These are phyloP conservation scores for Aspergillus diversus DNA, from an alignment of 495 filamentous ascomycete genomes.

Conservation along the genomic window DNA sequence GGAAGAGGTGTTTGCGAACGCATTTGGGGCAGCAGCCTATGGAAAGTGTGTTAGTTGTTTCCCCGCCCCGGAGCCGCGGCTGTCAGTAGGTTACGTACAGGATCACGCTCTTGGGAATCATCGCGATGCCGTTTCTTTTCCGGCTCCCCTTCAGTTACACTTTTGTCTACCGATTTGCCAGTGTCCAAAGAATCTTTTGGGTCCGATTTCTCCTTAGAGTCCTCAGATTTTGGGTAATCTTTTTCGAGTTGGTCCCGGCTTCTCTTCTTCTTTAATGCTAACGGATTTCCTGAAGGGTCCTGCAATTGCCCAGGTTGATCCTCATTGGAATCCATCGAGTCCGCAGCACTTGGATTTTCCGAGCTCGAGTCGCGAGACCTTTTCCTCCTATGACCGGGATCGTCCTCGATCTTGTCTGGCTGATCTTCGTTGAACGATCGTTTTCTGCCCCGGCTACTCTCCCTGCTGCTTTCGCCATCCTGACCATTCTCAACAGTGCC, in stretches of 20 bases:
- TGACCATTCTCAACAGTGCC: conserved; percentile 2
- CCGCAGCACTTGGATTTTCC: conserved; percentile 19
- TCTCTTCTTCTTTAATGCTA: conserved; percentile 54
- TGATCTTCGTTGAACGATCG: conserved; percentile 59
- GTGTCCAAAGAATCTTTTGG: conserved; percentile 28
- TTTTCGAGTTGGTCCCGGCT: conserved; percentile 56
- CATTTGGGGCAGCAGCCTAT: conserved; percentile 49
- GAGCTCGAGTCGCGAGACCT: conserved; percentile 48
- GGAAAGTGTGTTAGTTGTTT: conserved; percentile 3
- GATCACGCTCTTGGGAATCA: conserved; percentile 42
- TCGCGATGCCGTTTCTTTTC: conserved; percentile 54
- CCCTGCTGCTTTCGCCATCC: conserved; percentile 24
- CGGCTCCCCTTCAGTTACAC: conserved; percentile 36
- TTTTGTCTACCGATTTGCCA: conserved; percentile 20
- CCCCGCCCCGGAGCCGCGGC: not conserved
- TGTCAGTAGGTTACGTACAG: conserved; percentile 21
- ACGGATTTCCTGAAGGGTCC: conserved; percentile 17
- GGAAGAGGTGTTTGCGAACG: conserved; percentile 56
- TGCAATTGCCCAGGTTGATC: not conserved
- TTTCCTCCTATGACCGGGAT: conserved; percentile 41
- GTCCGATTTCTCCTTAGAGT: conserved; percentile 24
- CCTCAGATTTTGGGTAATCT: conserved; percentile 33
- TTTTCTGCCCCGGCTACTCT: conserved; percentile 54
- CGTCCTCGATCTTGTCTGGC: conserved; percentile 32
- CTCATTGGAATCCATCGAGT: conserved; percentile 8